A percentile compares a stretch with the other conserved stretches of the same genome.
Evolutionary conservation across 768 basidiomycete species (phyloP).

Genomic region (Suillus subaureus): DNA sequence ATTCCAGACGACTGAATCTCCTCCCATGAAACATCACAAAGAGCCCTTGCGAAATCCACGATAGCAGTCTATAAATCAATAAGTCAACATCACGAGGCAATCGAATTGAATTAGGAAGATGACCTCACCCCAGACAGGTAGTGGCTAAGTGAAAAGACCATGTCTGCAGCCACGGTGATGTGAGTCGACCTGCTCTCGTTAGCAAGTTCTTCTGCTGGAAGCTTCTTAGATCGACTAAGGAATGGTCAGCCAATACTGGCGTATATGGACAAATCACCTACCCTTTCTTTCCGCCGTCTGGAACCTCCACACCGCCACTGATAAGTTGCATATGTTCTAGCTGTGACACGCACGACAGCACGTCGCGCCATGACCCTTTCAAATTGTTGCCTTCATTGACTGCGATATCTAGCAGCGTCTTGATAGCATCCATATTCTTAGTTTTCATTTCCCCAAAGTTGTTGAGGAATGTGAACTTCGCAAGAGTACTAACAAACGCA

Average conservation of each 20-base stretch:
- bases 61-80: conserved; percentile 74
- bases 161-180: conserved; percentile 97
- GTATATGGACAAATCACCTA: conserved; percentile 39
- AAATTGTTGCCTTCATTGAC: conserved; percentile 96
- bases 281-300: conserved; percentile 81
- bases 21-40: conserved; percentile 98
- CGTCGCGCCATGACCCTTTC: conserved; percentile 95
- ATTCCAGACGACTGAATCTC: conserved; percentile 97
- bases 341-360: conserved; percentile 96
- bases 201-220: conserved; percentile 90
- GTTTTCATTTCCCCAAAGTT: conserved; percentile 99
- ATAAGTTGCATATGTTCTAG: conserved; percentile 99
- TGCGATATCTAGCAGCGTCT: conserved; percentile 90
- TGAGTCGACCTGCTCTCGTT: conserved; percentile 97
- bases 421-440: conserved; percentile 99
- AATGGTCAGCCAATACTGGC: conserved; percentile 13
- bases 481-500: conserved; percentile 95
- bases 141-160: conserved; percentile 97
- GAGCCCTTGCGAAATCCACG: conserved; percentile 94
- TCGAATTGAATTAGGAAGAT: background rate
- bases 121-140: conserved; percentile 89
- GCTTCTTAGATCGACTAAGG: conserved; percentile 50
- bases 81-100: background rate
- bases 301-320: conserved; percentile 83
- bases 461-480: conserved; percentile 96